Evolutionary conservation across 2,329 filamentous ascomycete species (phyloP).

Genomic region (Blastomyces silverae): DNA sequence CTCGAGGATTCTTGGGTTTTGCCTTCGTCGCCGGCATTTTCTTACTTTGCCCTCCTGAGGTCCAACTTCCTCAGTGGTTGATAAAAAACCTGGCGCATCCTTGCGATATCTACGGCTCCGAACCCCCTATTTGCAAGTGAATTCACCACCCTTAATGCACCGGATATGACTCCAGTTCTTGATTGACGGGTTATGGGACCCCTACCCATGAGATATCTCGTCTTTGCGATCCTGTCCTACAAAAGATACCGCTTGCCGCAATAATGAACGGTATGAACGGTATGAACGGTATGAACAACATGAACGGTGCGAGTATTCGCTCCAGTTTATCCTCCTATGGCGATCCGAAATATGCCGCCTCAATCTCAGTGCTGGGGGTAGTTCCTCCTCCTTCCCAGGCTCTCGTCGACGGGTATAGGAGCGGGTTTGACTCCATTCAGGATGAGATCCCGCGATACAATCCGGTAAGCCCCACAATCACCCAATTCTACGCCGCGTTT

Average conservation of each 20-base stretch:
- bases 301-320: constrained; percentile 30
- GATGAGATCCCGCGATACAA: constrained; percentile 51
- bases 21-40: not conserved
- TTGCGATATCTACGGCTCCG: not conserved
- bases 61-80: not conserved
- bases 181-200: not conserved
- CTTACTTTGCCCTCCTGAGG: not conserved
- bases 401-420: constrained; percentile 55
- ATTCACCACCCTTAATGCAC: not conserved
- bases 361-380: constrained; percentile 29
- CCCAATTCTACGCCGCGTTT: not conserved
- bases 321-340: constrained; percentile 40
- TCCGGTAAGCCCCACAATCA: constrained; percentile 46
- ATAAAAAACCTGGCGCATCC: not conserved
- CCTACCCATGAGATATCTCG: not conserved
- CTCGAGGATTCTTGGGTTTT: not conserved
- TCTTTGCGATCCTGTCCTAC: not conserved
- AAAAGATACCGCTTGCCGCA: not conserved
- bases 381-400: constrained; percentile 39
- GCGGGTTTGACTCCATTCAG: constrained; percentile 50
- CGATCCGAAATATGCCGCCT: constrained; percentile 36
- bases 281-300: constrained; percentile 1
- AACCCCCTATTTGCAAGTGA: not conserved
- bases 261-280: not conserved
- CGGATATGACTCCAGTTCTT: not conserved